phyloP scores from a whole-genome alignment of 805 yeast species.

The Ogataea neopini region DNA sequence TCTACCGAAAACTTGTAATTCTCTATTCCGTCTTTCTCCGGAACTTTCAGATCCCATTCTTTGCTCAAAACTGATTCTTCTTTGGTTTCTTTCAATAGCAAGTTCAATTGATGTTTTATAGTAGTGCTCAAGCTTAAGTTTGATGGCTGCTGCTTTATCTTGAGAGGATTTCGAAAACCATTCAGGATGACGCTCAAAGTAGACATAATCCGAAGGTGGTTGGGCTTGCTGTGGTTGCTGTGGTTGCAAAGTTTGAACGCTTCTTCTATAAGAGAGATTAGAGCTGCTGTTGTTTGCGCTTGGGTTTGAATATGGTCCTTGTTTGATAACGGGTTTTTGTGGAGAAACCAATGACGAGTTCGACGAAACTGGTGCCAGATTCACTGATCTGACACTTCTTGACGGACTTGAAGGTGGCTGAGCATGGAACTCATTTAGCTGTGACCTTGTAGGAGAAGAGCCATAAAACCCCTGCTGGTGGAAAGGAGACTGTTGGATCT shows the following conservation, averaged over 20 bases:
- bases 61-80: constrained; percentile 83
- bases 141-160: constrained; percentile 82
- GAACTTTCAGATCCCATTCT: constrained; percentile 68
- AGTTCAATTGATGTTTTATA: constrained; percentile 84
- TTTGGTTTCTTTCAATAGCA: constrained; percentile 94
- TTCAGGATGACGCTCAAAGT: constrained; percentile 83
- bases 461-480: constrained; percentile 19
- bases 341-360: constrained; percentile 33
- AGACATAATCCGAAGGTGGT: constrained; percentile 49
- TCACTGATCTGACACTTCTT: constrained; percentile 33
- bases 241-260: constrained; percentile 13
- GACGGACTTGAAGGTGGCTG: constrained; percentile 39
- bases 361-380: constrained; percentile 33
- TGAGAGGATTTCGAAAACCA: constrained; percentile 70
- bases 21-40: constrained; percentile 83
- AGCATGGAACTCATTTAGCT: constrained; percentile 22
- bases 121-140: constrained; percentile 78
- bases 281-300: constrained; percentile 33
- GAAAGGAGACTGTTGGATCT: constrained; percentile 11
- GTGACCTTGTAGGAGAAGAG: constrained; percentile 31
- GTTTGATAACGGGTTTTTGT: constrained; percentile 22
- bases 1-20: constrained; percentile 77
- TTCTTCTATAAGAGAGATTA: constrained; percentile 23
- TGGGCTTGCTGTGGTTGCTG: constrained; percentile 18
- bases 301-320: constrained; percentile 24